Percentiles rank a stretch among this genome's conserved stretches.
These are phyloP conservation scores for Verticillium zaregamsianum DNA, from an alignment of 2,329 filamentous ascomycete genomes.

Conservation along the genomic window DNA sequence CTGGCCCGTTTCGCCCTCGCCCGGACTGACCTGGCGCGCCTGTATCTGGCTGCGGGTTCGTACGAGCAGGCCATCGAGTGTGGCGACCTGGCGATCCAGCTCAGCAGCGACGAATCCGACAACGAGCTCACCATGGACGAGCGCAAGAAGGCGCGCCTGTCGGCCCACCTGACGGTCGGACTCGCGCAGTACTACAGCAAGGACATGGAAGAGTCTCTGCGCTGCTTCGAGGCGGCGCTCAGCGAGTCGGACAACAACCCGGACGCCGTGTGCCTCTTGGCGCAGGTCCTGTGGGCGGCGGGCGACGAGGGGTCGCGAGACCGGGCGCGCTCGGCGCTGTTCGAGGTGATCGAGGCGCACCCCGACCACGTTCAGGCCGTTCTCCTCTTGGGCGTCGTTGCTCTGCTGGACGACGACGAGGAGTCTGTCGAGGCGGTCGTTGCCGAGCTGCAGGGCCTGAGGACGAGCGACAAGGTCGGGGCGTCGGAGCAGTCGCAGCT, in stretches of 20 bases:
- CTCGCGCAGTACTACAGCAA: conserved; percentile 72
- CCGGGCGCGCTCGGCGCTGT: conserved; percentile 74
- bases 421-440: conserved; percentile 78
- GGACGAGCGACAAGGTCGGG: conserved; percentile 61
- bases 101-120: conserved; percentile 69
- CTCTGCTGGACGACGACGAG: conserved; percentile 72
- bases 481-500: conserved; percentile 64
- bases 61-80: conserved; percentile 71
- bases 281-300: conserved; percentile 91
- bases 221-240: conserved; percentile 76
- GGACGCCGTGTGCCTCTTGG: conserved; percentile 81
- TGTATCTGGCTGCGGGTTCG: conserved; percentile 64
- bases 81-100: conserved; percentile 73
- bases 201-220: conserved; percentile 64
- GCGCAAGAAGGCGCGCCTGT: conserved; percentile 69
- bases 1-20: conserved; percentile 76
- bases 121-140: conserved; percentile 61
- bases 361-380: conserved; percentile 76
- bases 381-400: conserved; percentile 78
- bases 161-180: conserved; percentile 80
- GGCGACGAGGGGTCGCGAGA: conserved; percentile 70
- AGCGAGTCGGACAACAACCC: conserved; percentile 72
- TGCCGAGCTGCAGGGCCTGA: conserved; percentile 69
- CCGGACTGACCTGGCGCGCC: conserved; percentile 83
- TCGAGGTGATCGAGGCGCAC: conserved; percentile 70